Conservation (phyloP, 345 rosid genomes). For the Moricandia moricandioides region DNA sequence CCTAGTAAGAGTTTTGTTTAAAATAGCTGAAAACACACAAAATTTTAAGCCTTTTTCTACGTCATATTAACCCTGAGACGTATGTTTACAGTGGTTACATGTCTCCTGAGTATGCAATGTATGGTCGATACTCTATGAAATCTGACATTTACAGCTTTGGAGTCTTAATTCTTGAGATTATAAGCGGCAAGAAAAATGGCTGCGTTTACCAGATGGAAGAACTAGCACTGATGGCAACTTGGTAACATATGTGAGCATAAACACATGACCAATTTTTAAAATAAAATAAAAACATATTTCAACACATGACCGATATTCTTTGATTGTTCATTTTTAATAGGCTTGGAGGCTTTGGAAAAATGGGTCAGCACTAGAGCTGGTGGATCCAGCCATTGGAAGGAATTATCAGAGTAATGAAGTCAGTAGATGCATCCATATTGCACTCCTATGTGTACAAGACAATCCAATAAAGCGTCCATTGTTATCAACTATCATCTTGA, state of each 20-base stretch:
- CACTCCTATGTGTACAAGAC: slow-evolving; percentile 29
- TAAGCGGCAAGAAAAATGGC: slow-evolving; percentile 23
- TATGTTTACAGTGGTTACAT: slow-evolving; percentile 16
- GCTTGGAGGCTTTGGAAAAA: slow-evolving; percentile 32
- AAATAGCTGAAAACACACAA: not conserved
- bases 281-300: not conserved
- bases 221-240: slow-evolving; percentile 9
- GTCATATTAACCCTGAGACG: not conserved
- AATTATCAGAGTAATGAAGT: slow-evolving; percentile 13
- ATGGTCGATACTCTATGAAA: slow-evolving; percentile 16
- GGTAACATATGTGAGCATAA: slow-evolving; percentile 18
- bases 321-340: slow-evolving; percentile 14
- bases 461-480: slow-evolving; percentile 14
- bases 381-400: slow-evolving; percentile 15
- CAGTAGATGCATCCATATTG: slow-evolving; percentile 33
- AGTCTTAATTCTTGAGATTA: slow-evolving; percentile 31
- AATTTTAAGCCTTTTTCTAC: not conserved
- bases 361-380: slow-evolving; percentile 6
- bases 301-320: not conserved
- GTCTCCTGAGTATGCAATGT: slow-evolving; percentile 25
- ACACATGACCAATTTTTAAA: not conserved
- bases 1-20: slow-evolving; percentile 22
- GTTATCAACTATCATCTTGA: not conserved
- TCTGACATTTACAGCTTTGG: slow-evolving; percentile 30
- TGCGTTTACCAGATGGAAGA: slow-evolving; percentile 3